These are phyloP conservation scores for Leccinum laetum DNA, from an alignment of 1,284 basidiomycete species.

Conservation along the genomic window DNA sequence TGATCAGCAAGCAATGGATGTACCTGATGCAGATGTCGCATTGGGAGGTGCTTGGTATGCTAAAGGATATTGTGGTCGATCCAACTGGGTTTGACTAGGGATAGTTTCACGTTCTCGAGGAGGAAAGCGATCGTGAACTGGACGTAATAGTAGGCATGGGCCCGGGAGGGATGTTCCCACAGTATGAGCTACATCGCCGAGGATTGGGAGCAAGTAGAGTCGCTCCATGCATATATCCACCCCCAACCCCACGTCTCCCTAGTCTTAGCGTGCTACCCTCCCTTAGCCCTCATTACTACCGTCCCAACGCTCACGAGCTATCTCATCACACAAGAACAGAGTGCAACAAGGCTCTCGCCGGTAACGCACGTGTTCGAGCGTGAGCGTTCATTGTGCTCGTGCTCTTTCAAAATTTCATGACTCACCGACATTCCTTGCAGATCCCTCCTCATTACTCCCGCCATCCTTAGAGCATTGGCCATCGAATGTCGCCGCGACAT, in stretches of 20 bases:
- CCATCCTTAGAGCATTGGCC: conserved; percentile 84
- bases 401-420: too few relatives aligned
- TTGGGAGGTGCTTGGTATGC: conserved; percentile 43
- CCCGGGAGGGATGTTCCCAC: conserved; percentile 13
- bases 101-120: conserved; percentile 47
- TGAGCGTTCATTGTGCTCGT: conserved; percentile 41
- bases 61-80: conserved; percentile 47
- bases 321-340: conserved; percentile 75
- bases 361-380: conserved; percentile 81
- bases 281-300: conserved; percentile 72
- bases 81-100: conserved; percentile 48
- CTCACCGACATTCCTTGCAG: conserved; percentile 38
- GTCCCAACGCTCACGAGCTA: conserved; percentile 88
- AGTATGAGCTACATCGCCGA: neutral
- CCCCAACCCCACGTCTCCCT: conserved; percentile 77
- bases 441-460: conserved; percentile 84
- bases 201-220: neutral
- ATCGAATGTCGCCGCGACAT: conserved; percentile 90
- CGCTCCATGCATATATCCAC: conserved; percentile 58
- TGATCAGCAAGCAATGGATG: conserved; percentile 70
- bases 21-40: conserved; percentile 38
- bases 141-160: neutral
- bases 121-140: conserved; percentile 50
- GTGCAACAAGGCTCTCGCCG: conserved; percentile 64
- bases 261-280: conserved; percentile 90